Evolutionary conservation across 1,284 basidiomycete genomes (phyloP), one percentile per base, ranked within the genome.

Genomic region (Ganoderma multipileum): DNA sequence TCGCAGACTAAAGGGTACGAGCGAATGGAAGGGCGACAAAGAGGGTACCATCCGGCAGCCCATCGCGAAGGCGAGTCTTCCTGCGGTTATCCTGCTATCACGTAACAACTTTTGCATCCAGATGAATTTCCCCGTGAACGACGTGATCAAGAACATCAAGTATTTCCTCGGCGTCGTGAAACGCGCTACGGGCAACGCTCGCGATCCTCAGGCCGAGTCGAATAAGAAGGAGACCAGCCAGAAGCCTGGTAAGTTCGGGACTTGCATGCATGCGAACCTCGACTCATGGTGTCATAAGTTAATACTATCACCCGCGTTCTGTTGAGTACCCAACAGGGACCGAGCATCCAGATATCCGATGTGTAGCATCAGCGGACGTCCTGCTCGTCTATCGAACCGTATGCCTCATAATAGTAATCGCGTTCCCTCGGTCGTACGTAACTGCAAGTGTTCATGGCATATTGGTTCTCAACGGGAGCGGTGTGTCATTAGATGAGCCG

Each of bases 21-120:
- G 92, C 67, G 96, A 98, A 79, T 99, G 97, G 96, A 94, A 91
- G 79, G 94, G 95, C 14, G 96, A 99, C 82, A 92, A 93, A 78
- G 82, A 87, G 39, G 97, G 97, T 18, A 91, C 92, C 33, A 95
- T 98, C 66, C 89, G 94, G 61, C 88, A 92, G 69, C 88, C 94
- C 30, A 90, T 95, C 76, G 92, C 87, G 23, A 89, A 87, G 79
- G 93, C 90, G 71, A 72, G 80, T 44, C 50, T 50, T 41, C 36
- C 5, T 36, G 12, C 9, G 14, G 26, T 5, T 42, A 16, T 63
- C 26, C n/a, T 26, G 20, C 14, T 38, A 18, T 16, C 14, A 26
- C n/a, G n/a, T 52, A 7, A 36, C 39, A 20, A 62, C 28, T 47
- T 14, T 33, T 42, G n/a, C 30, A 39, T 57, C 12, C 74, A 95